Base-by-base conservation (phyloP, 2,329 filamentous ascomycete genomes). In the Apiospora rasikravindrae region DNA sequence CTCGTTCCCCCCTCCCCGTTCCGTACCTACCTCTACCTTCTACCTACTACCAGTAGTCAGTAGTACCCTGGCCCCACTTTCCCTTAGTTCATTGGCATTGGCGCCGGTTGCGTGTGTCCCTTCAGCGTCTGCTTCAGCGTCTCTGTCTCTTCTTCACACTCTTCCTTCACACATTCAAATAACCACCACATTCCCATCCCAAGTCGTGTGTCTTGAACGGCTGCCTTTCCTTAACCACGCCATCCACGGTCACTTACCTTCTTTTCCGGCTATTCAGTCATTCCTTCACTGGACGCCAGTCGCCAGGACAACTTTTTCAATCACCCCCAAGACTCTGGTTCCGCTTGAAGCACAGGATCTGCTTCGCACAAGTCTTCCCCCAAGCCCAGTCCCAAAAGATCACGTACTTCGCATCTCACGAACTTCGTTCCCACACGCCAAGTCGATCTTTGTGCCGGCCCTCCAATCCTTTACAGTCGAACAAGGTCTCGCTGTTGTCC, bases 401-500 rank as follows among this genome's bases (percentile, higher is more conserved):
- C n/a, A 40, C 57, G 57, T n/a, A 64, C 37, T 64, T 64, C 57
- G 57, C 57, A 64, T 64, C 33, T 37, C 57, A 64, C 57, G 57
- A 64, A 64, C 11, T 64, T 64, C 57, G 57, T 40, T 26, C 33
- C 19, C 8, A 37, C 19, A 16, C 19, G 45, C 29, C 68, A 69
- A 57, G 26, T 40, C 45, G 29, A 69, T 26, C 68, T 40, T 40
- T 47, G 47, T 51, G 68, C 49, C 26, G 67, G 49, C 40, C 33
- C 37, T 49, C 47, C 47, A 42, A 40, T 51, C 47, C n/a, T 40
- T 37, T 11, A 40, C 47, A 68, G 69, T 69, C 71, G 53, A 71
- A 71, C 72, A 71, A 71, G 66, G 49, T 69, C 45, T 69, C 42
- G 49, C 67, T 67, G 70, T 70, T 73, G 72, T 73, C 70, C 72